Base-by-base conservation (phyloP, 441 rosid genomes). In the Aquilaria agallochum region DNA sequence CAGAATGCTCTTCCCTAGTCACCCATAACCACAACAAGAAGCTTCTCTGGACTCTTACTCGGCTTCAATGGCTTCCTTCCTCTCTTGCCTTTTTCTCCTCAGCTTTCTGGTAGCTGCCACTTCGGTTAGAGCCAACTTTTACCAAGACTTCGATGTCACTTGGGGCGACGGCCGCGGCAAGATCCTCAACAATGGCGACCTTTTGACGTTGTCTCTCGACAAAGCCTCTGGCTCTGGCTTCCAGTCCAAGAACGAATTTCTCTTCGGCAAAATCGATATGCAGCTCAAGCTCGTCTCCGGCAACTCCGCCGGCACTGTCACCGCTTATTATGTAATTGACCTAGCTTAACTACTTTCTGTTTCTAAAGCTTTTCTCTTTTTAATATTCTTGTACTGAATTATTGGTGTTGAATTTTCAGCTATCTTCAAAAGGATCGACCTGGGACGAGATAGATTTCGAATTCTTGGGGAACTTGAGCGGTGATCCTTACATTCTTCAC, bases 381-480 rank as follows among this genome's bases (percentile, higher is more conserved):
- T 5, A 20, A 20, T 20, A 20, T 20, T 20, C 20, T 20, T 20
- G 20, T 20, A 20, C 20, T 20, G 20, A 20, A 20, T 20, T 20
- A 20, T 20, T 20, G 20, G 42, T 36, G 42, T 2, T 44, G 4
- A 62, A 20, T 57, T 33, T 72, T 62, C 62, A 74, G 78, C 3
- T 74, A 10, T 13, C 56, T 2, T 74, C 74, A 8, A 33, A 31
- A 14, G 78, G 74, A 1, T 40, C 77, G 10, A 68, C 73, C 5
- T 82, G 82, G 75, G 85, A 83, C 59, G 88, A 87, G 63, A 87
- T 84, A n/a, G 90, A 84, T 42, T 83, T 84, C 10, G 85, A 84
- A 68, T 84, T 87, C 71, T 58, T 80, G 15, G 87, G 88, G 3
- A 87, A 87, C 57, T 51, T 68, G 40, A 78, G 82, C 27, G 90